A percentile compares a stretch with the other conserved stretches of the same genome.
Evolutionary conservation across 805 yeast genomes (phyloP).

Genomic region (Myxozyma sirexii): DNA sequence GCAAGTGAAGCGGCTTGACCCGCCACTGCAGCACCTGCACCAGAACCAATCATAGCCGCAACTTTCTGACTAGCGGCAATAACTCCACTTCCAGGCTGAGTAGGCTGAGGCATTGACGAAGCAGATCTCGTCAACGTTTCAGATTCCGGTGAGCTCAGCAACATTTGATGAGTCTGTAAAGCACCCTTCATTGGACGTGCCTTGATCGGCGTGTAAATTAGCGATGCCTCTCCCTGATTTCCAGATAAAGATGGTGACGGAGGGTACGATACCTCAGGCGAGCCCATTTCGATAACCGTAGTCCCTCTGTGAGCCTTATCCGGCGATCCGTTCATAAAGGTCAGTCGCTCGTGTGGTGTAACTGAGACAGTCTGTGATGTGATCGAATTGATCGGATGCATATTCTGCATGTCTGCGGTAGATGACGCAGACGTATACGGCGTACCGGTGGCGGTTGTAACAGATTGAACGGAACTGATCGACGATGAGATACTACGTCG

Average conservation of each 20-base stretch:
- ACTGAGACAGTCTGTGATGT: conserved; percentile 1
- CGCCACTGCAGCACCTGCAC: not conserved
- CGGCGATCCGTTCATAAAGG: conserved; percentile 7
- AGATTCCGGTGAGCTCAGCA: not conserved
- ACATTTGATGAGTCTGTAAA: conserved; percentile 1
- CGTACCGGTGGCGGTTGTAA: not conserved
- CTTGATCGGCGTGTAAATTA: not conserved
- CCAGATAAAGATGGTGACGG: not conserved
- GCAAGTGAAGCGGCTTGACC: not conserved
- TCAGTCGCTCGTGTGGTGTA: not conserved
- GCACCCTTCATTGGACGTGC: not conserved
- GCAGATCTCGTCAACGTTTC: not conserved
- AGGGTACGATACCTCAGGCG: not conserved
- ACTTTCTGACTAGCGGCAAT: not conserved
- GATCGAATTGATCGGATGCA: not conserved
- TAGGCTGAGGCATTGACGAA: not conserved
- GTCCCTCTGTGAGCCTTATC: conserved; percentile 6
- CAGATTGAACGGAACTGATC: conserved; percentile 5
- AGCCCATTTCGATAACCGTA: not conserved
- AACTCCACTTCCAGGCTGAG: not conserved
- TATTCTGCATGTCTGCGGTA: not conserved
- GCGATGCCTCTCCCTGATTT: not conserved
- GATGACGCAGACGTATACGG: conserved; percentile 9
- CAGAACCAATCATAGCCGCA: not conserved
- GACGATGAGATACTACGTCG: conserved; percentile 11